Evolutionary conservation across 371 early-diverging fungal species (phyloP).

Genomic region (Mortierella sp.): DNA sequence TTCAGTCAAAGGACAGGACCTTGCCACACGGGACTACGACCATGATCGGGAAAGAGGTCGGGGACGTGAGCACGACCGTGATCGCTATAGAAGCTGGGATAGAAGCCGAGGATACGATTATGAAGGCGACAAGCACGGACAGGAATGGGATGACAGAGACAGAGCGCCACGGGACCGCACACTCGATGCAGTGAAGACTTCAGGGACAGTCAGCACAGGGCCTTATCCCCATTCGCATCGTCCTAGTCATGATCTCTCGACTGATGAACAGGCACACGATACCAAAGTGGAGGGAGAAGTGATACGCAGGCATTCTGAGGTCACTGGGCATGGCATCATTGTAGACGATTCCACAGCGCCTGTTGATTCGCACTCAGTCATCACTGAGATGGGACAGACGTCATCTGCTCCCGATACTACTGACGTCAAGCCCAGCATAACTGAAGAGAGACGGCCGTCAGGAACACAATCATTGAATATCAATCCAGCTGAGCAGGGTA

Average conservation of each 20-base stretch:
- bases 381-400: no score
- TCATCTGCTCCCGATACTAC: no score
- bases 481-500: no score
- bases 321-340: no score
- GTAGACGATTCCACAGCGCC: no score
- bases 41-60: constrained; percentile 19
- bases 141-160: constrained; percentile 25
- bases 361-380: no score
- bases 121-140: constrained; percentile 8
- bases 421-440: no score
- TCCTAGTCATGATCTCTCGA: constrained; percentile 23
- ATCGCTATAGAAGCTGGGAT: constrained; percentile 30
- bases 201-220: constrained; percentile 10
- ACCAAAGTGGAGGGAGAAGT: no score
- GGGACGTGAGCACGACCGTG: constrained; percentile 14
- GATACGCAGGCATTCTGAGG: no score
- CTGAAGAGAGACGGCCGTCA: no score
- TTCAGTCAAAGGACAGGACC: constrained; percentile 24
- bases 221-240: constrained; percentile 16
- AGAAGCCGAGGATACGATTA: constrained; percentile 15
- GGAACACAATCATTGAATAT: no score
- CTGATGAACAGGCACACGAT: neutral
- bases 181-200: constrained; percentile 6
- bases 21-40: constrained; percentile 16
- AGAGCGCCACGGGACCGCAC: constrained; percentile 26